These are phyloP conservation scores for Penicillium psychrofluorescens DNA, from an alignment of 495 filamentous ascomycete species.

Conservation along the genomic window DNA sequence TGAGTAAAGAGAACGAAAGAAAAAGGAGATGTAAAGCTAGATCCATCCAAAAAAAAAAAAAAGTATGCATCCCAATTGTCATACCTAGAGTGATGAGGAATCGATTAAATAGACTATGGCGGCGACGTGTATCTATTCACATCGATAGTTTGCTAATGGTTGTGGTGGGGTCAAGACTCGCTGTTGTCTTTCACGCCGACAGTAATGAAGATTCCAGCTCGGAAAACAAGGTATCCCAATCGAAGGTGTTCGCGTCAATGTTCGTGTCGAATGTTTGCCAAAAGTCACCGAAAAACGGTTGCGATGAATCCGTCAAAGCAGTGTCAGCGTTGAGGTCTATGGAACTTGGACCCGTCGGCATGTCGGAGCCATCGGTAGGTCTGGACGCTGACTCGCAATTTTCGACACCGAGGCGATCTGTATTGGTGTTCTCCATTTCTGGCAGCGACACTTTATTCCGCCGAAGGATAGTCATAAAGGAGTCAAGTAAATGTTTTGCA, in stretches of 20 bases:
- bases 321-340: neutral
- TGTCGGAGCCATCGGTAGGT: neutral
- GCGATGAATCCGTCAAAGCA: constrained; percentile 1
- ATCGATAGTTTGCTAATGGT: no score
- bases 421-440: neutral
- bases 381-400: neutral
- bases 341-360: neutral
- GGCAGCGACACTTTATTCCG: constrained; percentile 18
- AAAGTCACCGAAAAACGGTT: constrained; percentile 12
- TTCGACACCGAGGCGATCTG: neutral
- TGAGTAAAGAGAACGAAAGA: no score
- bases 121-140: no score
- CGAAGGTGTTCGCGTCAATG: constrained; percentile 8
- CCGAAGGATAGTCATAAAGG: constrained; percentile 21
- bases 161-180: no score
- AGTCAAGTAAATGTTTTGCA: constrained; percentile 24
- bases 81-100: no score
- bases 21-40: no score
- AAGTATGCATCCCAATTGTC: no score
- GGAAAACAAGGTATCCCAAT: constrained; percentile 16
- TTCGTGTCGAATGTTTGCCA: constrained; percentile 15
- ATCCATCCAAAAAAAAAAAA: no score
- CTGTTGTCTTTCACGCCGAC: constrained; percentile 4
- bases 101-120: no score
- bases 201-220: constrained; percentile 15